A percentile compares a stretch with the other conserved stretches of the same genome.
Evolutionary conservation across 2,329 filamentous ascomycete genomes (phyloP).

Genomic region (Pleoardoris graminearum): DNA sequence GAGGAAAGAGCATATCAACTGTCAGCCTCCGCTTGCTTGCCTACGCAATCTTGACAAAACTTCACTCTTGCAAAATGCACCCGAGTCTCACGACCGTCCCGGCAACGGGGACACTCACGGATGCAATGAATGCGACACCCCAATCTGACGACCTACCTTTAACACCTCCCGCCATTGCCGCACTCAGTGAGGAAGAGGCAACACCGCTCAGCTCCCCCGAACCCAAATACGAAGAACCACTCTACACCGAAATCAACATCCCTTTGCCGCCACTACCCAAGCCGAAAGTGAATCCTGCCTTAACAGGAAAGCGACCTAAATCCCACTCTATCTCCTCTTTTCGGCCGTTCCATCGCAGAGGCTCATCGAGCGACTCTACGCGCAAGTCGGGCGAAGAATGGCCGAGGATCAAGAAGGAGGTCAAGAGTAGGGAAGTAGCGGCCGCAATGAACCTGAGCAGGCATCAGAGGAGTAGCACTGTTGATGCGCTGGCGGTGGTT

Average conservation of each 20-base stretch:
- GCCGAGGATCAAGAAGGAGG: slow-evolving; percentile 28
- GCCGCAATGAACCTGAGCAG: slow-evolving; percentile 32
- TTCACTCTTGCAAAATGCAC: neutral
- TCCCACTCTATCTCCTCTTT: slow-evolving; percentile 30
- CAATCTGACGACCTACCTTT: neutral
- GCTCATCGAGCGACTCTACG: slow-evolving; percentile 20
- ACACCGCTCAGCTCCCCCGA: slow-evolving; percentile 5
- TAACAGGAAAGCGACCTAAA: slow-evolving; percentile 19
- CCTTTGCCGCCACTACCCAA: slow-evolving; percentile 30
- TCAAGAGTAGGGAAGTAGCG: slow-evolving; percentile 26
- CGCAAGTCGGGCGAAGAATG: slow-evolving; percentile 18
- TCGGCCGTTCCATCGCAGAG: slow-evolving; percentile 26
- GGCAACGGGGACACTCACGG: neutral
- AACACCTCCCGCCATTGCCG: neutral
- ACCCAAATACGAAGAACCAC: slow-evolving; percentile 24
- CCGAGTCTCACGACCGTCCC: neutral
- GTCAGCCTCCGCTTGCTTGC: neutral
- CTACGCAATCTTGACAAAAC: neutral
- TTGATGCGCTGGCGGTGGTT: slow-evolving; percentile 42
- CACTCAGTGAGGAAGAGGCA: slow-evolving; percentile 3
- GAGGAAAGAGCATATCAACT: slow-evolving; percentile 4
- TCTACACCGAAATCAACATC: slow-evolving; percentile 43
- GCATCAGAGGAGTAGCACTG: slow-evolving; percentile 27
- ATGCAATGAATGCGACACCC: neutral
- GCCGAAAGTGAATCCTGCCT: slow-evolving; percentile 6